These are phyloP conservation scores for Trichosporon coremiiforme DNA, from an alignment of 1,284 basidiomycete species.

Conservation along the genomic window DNA sequence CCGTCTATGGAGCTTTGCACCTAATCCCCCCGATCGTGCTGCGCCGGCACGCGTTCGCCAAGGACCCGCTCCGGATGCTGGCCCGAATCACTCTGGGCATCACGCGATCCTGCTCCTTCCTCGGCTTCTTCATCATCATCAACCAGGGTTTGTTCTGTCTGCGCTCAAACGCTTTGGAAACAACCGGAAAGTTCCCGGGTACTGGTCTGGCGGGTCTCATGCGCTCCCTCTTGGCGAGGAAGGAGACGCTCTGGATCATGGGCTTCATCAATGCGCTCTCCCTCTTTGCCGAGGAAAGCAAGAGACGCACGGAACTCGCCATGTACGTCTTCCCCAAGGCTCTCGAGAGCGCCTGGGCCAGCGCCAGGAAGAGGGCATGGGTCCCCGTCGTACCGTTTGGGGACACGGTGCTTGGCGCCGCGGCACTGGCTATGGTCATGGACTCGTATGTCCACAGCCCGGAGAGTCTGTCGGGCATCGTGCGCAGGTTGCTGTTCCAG, in stretches of 20 bases:
- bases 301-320: slow-evolving; percentile 55
- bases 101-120: slow-evolving; percentile 81
- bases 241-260: slow-evolving; percentile 71
- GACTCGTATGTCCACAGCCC: slow-evolving; percentile 79
- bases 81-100: slow-evolving; percentile 71
- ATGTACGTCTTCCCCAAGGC: slow-evolving; percentile 96
- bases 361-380: slow-evolving; percentile 72
- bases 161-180: slow-evolving; percentile 57
- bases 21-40: slow-evolving; percentile 82
- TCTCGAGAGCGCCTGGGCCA: slow-evolving; percentile 82
- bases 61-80: slow-evolving; percentile 68
- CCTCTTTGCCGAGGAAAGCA: slow-evolving; percentile 80
- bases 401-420: slow-evolving; percentile 68
- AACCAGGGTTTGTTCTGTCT: slow-evolving; percentile 78
- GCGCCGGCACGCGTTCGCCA: slow-evolving; percentile 59
- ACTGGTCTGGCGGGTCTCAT: slow-evolving; percentile 59
- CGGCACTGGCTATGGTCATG: slow-evolving; percentile 94
- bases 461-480: slow-evolving; percentile 80
- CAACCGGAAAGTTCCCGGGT: slow-evolving; percentile 38
- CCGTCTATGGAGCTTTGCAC: slow-evolving; percentile 83
- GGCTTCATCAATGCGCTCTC: slow-evolving; percentile 77
- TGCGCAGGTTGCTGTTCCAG: slow-evolving; percentile 85
- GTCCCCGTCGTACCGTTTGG: slow-evolving; percentile 69
- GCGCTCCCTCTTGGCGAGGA: slow-evolving; percentile 64
- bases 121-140: slow-evolving; percentile 80